phyloP scores from a whole-genome alignment of 2,329 filamentous ascomycete species.

The Annulohypoxylon truncatum region DNA sequence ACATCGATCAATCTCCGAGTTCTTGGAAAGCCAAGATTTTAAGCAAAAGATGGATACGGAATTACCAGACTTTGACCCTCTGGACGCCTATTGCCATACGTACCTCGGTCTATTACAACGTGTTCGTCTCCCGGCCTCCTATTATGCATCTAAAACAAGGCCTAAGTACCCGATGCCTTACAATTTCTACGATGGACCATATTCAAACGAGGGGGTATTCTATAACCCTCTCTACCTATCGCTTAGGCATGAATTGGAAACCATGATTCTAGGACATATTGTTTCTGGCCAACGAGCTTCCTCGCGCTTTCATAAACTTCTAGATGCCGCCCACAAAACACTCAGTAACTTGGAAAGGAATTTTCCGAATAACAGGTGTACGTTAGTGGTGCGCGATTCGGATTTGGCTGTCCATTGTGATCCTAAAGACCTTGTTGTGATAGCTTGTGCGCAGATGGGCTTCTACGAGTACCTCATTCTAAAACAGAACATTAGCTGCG shows the following conservation, averaged over 20 bases:
- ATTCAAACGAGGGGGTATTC: neutral
- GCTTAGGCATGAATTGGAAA: neutral
- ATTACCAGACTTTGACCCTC: conserved; percentile 8
- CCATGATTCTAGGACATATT: neutral
- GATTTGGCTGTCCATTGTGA: neutral
- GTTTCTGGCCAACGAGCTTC: neutral
- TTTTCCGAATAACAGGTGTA: neutral
- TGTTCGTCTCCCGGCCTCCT: conserved; percentile 1
- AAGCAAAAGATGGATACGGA: neutral
- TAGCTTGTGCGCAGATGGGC: neutral
- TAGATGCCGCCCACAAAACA: neutral
- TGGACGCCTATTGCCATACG: conserved; percentile 28
- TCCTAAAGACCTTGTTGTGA: neutral
- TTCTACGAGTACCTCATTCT: conserved; percentile 18
- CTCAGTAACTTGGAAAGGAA: neutral
- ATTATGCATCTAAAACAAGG: neutral
- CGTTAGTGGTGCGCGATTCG: neutral
- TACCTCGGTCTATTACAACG: conserved; percentile 13
- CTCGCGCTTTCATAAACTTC: conserved; percentile 11
- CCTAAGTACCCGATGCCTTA: neutral
- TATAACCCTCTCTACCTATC: neutral
- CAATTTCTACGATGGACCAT: neutral
- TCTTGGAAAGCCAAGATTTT: conserved; percentile 21
- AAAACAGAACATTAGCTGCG: neutral
- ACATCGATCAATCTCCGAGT: conserved; percentile 30